A percentile compares a stretch with the other conserved stretches of the same genome.
Conservation (phyloP, 2,329 filamentous ascomycete species). For the Juglanconis juglandina region DNA sequence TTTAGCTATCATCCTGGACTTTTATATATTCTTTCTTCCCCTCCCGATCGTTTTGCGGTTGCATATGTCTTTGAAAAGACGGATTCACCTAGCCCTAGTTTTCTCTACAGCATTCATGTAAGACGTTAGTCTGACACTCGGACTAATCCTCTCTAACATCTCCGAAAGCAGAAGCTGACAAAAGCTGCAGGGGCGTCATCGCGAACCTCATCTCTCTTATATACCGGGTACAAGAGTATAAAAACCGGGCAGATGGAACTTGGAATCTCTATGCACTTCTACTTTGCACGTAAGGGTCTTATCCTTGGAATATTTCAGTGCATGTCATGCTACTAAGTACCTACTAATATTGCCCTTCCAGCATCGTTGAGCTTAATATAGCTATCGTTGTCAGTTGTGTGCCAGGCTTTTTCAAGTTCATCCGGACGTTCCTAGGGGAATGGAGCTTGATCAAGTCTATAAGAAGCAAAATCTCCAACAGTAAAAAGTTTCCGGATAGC, state of each 20-base stretch:
- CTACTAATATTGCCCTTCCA: neutral
- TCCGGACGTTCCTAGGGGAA: neutral
- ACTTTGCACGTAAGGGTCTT: conserved; percentile 13
- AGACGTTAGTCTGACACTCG: neutral
- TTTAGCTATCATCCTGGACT: conserved; percentile 15
- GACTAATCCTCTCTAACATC: no score
- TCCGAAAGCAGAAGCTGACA: neutral
- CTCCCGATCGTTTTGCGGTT: conserved; percentile 13
- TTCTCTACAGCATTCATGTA: conserved; percentile 20
- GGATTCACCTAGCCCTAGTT: conserved; percentile 8
- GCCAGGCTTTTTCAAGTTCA: conserved; percentile 6
- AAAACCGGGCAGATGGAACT: conserved; percentile 8
- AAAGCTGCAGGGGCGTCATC: conserved; percentile 5
- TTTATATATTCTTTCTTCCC: conserved; percentile 22
- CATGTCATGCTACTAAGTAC: neutral
- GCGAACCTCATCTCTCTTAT: conserved; percentile 18
- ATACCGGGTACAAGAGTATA: conserved; percentile 9
- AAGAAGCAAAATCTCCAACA: neutral
- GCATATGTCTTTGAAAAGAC: conserved; percentile 1
- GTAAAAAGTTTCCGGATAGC: no score
- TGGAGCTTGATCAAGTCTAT: neutral
- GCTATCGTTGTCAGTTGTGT: conserved; percentile 19
- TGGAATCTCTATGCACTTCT: conserved; percentile 12
- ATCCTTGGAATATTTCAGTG: neutral
- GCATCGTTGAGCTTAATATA: conserved; percentile 20